Evolutionary conservation across 106 monocot species (phyloP), one percentile per base, ranked within the genome.

Genomic region (Dendrobium catenatum): DNA sequence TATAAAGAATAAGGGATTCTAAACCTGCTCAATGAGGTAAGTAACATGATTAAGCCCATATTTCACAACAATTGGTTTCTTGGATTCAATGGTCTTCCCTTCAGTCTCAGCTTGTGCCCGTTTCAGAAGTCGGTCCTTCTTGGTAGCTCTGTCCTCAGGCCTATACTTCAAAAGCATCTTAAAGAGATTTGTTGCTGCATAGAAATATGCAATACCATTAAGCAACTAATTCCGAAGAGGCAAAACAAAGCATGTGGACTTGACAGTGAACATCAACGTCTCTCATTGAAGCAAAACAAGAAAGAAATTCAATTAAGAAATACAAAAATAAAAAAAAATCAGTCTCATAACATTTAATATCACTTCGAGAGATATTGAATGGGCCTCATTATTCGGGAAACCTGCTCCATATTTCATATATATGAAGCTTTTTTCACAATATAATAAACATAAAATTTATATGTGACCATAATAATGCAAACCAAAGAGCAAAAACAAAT

Each of bases 161-260:
- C 93, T 85, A 80, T 93, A 93, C 81, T 93, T 93, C 64, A 93
- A 81, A 78, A 93, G 89, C 90, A 91, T 87, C 85, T 93, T 93
- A 81, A 93, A 91, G 46, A 91, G 84, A 26, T 55, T 89, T 26
- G 89, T 89, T 55, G 89, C 93, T 93, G 82, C 80, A 82, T 20
- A 79, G 29, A 73, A 83, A 55, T 4, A 66, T 66, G 37, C 16
- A 70, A 37, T 70, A 40, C 16, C n/a, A 70, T n/a, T 70, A 70
- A 66, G 26, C 26, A 66, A 66, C 4, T 40, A 40, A 33, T 8
- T 61, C 61, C 19, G 61, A 0, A 6, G 61, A 61, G 61, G 4
- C 61, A 61, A 61, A 61, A 61, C 4, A 61, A 4, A 61, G 61
- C 19, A 22, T n/a, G 6, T n/a, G 19, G 22, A 61, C 20, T 61